Evolutionary conservation across 2,329 filamentous ascomycete genomes (phyloP).

Genomic region (Zasmidium angulare): DNA sequence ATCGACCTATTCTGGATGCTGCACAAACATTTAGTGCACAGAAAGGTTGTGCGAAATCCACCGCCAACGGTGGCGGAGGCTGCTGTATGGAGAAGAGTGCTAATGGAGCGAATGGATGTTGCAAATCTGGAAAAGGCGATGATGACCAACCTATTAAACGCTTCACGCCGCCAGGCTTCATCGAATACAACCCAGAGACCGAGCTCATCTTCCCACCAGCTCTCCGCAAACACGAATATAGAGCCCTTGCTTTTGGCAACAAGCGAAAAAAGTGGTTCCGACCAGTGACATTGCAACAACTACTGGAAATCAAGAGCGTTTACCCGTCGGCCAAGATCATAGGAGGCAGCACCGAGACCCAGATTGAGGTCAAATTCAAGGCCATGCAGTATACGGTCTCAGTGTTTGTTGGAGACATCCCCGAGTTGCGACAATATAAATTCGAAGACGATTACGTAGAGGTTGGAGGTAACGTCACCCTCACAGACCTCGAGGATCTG

Average conservation of each 20-base stretch:
- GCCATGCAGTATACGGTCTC: slow-evolving; percentile 85
- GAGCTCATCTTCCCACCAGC: slow-evolving; percentile 92
- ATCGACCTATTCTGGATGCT: slow-evolving; percentile 88
- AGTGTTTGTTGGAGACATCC: slow-evolving; percentile 89
- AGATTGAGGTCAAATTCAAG: slow-evolving; percentile 99
- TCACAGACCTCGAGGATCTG: slow-evolving; percentile 88
- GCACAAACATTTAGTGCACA: slow-evolving; percentile 79
- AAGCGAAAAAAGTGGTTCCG: slow-evolving; percentile 93
- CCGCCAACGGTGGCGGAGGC: slow-evolving; percentile 59
- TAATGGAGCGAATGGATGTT: slow-evolving; percentile 58
- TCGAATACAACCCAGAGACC: slow-evolving; percentile 89
- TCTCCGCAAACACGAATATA: slow-evolving; percentile 78
- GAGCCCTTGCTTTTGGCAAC: slow-evolving; percentile 84
- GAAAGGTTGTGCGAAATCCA: slow-evolving; percentile 56
- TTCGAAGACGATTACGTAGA: slow-evolving; percentile 82
- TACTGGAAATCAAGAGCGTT: slow-evolving; percentile 85
- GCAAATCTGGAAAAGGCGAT: slow-evolving; percentile 45
- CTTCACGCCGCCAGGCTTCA: slow-evolving; percentile 87
- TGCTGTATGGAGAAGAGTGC: slow-evolving; percentile 67
- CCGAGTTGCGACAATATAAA: slow-evolving; percentile 78
- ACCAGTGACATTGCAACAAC: slow-evolving; percentile 79
- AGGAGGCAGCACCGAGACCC: slow-evolving; percentile 92
- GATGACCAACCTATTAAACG: slow-evolving; percentile 52
- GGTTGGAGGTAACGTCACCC: slow-evolving; percentile 85
- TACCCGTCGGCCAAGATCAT: slow-evolving; percentile 90